Evolutionary conservation across 352 stramenopile species (phyloP).

Genomic region (Phytophthora agathidicida): DNA sequence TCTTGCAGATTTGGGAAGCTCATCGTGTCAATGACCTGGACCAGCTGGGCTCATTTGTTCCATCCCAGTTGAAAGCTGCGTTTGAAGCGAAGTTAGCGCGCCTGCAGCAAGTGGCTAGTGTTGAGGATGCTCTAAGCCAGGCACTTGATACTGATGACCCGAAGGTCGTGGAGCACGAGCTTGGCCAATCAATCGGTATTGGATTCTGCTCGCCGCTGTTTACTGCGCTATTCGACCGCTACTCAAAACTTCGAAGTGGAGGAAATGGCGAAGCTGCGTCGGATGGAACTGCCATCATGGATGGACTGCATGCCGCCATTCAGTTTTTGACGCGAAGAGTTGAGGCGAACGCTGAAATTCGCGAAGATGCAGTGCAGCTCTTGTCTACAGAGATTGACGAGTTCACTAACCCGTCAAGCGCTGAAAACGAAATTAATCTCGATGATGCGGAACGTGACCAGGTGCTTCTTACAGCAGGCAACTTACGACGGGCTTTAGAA

Average conservation of each 20-base stretch:
- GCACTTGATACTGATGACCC: conserved; percentile 37
- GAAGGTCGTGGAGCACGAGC: conserved; percentile 54
- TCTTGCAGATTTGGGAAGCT: conserved; percentile 56
- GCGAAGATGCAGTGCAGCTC: conserved; percentile 62
- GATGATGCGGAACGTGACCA: conserved; percentile 39
- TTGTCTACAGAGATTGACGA: conserved; percentile 58
- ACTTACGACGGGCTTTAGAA: conserved; percentile 56
- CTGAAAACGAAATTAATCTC: conserved; percentile 32
- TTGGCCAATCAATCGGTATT: conserved; percentile 60
- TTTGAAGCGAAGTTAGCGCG: conserved; percentile 53
- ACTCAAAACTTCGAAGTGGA: conserved; percentile 36
- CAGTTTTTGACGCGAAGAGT: conserved; percentile 62
- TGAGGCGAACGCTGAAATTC: conserved; percentile 56
- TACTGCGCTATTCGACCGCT: conserved; percentile 51
- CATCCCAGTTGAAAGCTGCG: conserved; percentile 27
- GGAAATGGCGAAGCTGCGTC: conserved; percentile 11
- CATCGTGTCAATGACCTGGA: conserved; percentile 35
- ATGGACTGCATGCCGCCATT: conserved; percentile 60
- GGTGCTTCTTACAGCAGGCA: conserved; percentile 50
- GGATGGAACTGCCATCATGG: conserved; percentile 23
- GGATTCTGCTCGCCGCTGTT: conserved; percentile 62
- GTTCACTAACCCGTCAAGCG: conserved; percentile 36
- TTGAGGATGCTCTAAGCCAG: conserved; percentile 43
- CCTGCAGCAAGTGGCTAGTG: conserved; percentile 48
- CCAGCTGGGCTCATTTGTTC: conserved; percentile 14